These are phyloP conservation scores for Coccinonectria pachysandricola DNA, from an alignment of 2,329 filamentous ascomycete species.

Conservation along the genomic window DNA sequence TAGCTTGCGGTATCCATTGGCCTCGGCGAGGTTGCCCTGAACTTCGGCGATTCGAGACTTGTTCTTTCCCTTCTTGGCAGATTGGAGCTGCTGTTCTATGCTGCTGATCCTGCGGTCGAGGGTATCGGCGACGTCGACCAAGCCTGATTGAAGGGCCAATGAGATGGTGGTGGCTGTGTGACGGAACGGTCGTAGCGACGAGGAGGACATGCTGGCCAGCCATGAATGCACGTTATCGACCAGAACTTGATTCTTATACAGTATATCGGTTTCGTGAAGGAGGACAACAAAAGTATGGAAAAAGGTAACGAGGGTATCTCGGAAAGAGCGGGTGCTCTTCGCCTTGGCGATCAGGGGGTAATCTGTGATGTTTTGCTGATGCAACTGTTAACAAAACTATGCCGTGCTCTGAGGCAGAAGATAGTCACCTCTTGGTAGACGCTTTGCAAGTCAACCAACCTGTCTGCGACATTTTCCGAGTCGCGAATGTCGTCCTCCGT, in stretches of 20 bases:
- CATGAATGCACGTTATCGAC: slow-evolving; percentile 85
- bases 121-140: slow-evolving; percentile 63
- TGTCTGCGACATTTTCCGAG: slow-evolving; percentile 72
- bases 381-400: slow-evolving; percentile 20
- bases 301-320: slow-evolving; percentile 66
- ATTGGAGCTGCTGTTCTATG: slow-evolving; percentile 67
- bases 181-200: slow-evolving; percentile 76
- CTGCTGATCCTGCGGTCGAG: slow-evolving; percentile 65
- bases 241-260: slow-evolving; percentile 68
- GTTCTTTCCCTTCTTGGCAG: slow-evolving; percentile 63
- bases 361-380: slow-evolving; percentile 67
- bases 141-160: slow-evolving; percentile 65
- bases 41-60: slow-evolving; percentile 67
- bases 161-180: slow-evolving; percentile 87
- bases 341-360: slow-evolving; percentile 83
- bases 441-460: slow-evolving; percentile 75
- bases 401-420: too few relatives aligned
- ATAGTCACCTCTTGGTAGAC: slow-evolving; percentile 59
- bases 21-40: slow-evolving; percentile 60
- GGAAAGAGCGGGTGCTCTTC: slow-evolving; percentile 68
- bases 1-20: slow-evolving; percentile 56
- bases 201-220: slow-evolving; percentile 85
- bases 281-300: slow-evolving; percentile 66
- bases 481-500: slow-evolving; percentile 79
- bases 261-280: slow-evolving; percentile 68